Base-by-base conservation (phyloP, 2,329 filamentous ascomycete species). In the Endothia cerciana region DNA sequence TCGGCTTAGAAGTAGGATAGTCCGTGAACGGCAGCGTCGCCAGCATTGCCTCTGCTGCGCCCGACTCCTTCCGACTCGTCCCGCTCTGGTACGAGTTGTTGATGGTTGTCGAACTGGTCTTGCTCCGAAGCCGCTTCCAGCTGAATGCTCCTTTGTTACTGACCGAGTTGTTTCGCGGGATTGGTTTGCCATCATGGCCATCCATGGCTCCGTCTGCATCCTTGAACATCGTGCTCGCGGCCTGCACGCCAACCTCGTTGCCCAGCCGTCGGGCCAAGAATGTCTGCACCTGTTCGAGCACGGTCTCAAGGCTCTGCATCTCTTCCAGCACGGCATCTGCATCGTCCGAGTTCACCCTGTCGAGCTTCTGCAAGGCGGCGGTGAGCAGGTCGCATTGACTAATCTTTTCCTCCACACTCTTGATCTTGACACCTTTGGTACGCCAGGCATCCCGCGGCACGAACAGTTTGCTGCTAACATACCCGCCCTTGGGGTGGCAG, bases 251-350 rank as follows among this genome's bases (percentile, higher is more conserved):
- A 13, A 99, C 95, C 70, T 99, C 95, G 73, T 85, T 92, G n/a
- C 95, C 94, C 4, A 99, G 85, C 73, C 93, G 97, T 75, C 96
- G 94, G 5, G 87, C 81, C 51, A 98, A 81, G 3, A 85, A 83
- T 0, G 83, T 79, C 76, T 97, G 94, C 0, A 94, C 91, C 75
- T 94, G 91, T 73, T 98, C 94, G 38, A 99, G 83, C 38, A 97
- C 86, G 45, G 84, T 83, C 77, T 99, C 95, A 4, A 99, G 83
- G 2, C 88, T 85, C 75, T 98, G 93, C 90, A 99, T 95, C 77
- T 99, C 95, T 72, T 97, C 93, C 19, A 97, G 83, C 25, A 98
- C 89, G 0, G 93, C 92, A 74, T 97, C 94, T 0, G 94, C 94
- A 75, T 99, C 94, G 69, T 88, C 90, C 0, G 91, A 95, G 72